phyloP scores from a whole-genome alignment of 106 monocot species.

The Alisma plantagoaquatica region DNA sequence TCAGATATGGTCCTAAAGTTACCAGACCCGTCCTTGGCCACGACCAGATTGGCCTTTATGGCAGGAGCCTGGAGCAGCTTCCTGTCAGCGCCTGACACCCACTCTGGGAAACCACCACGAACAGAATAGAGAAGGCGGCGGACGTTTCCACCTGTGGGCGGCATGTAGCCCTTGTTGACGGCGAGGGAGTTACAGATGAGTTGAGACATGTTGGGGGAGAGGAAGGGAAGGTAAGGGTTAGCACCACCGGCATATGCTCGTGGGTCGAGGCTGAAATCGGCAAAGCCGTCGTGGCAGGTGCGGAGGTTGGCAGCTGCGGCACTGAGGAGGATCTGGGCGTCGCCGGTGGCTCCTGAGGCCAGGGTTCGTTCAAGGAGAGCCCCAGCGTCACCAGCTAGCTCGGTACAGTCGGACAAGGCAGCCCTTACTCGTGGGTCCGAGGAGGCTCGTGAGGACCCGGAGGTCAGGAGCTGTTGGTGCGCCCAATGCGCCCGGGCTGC shows the following conservation, averaged over 20 bases:
- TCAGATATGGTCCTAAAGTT: conserved; percentile 35
- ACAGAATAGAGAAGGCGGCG: no score
- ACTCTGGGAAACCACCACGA: conserved; percentile 30
- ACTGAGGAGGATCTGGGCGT: conserved; percentile 31
- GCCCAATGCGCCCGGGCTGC: neutral
- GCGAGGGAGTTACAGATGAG: conserved; percentile 46
- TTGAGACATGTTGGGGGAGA: conserved; percentile 16
- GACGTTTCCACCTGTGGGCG: no score
- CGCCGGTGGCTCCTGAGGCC: no score
- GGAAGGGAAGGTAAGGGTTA: conserved; percentile 4
- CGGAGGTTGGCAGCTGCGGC: conserved; percentile 74
- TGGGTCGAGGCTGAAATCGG: neutral
- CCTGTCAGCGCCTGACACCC: conserved; percentile 38
- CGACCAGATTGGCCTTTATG: conserved; percentile 44
- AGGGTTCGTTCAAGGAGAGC: neutral
- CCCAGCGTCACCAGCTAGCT: neutral
- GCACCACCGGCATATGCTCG: neutral
- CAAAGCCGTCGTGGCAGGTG: conserved; percentile 18
- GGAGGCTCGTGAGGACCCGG: no score
- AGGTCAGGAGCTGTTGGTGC: neutral
- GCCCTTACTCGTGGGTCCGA: neutral
- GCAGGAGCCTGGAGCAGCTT: conserved; percentile 45
- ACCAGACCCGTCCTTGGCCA: no score
- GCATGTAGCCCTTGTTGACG: conserved; percentile 25
- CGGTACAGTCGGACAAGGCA: conserved; percentile 3